Base-by-base conservation (phyloP, 495 filamentous ascomycete genomes). In the Penicillium manginii region DNA sequence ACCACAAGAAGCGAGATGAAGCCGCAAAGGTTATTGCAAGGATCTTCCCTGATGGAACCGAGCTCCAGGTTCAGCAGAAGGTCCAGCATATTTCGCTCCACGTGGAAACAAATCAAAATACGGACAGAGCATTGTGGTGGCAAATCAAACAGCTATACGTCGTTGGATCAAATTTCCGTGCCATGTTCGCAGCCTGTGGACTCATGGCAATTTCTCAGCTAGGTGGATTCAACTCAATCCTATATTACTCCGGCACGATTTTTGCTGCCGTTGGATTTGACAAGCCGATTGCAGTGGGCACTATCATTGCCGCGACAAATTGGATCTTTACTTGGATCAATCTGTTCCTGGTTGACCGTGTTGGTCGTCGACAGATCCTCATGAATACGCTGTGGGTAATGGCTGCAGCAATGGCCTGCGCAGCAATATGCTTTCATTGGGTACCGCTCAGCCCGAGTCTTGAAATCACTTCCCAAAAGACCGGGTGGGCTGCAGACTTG, bases 191-290 rank as follows among this genome's bases (percentile, higher is more conserved):
- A 23, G 80, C 80, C 0, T 42, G 52, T 23, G 26, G 35, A n/a
- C 47, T 63, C 8, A 52, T 48, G 51, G 54, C 54, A 21, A 53
- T 79, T 37, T 71, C 64, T 8, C 75, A 80, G 54, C 67, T 81
- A 14, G 64, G 65, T 22, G 76, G 78, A 19, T 80, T 79, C 68
- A 79, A 79, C 60, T 69, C 70, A 0, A 63, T 81, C 11, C 77
- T 80, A 70, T 78, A 78, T 60, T 81, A 82, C 60, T 80, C 76
- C 0, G 69, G 78, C 1, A 83, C 79, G 0, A 72, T 84, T 0
- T 84, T 84, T 52, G 69, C 75, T 14, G 69, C 78, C 5, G 81
- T 83, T 15, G 81, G 81, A 12, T 82, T 84, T 58, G 59, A 65
- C 26, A 78, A 82, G 39, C 73, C 80, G 2, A 75, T 76, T 1